These are phyloP conservation scores for Pyrenula massariospora DNA, from an alignment of 495 filamentous ascomycete genomes.

Conservation along the genomic window DNA sequence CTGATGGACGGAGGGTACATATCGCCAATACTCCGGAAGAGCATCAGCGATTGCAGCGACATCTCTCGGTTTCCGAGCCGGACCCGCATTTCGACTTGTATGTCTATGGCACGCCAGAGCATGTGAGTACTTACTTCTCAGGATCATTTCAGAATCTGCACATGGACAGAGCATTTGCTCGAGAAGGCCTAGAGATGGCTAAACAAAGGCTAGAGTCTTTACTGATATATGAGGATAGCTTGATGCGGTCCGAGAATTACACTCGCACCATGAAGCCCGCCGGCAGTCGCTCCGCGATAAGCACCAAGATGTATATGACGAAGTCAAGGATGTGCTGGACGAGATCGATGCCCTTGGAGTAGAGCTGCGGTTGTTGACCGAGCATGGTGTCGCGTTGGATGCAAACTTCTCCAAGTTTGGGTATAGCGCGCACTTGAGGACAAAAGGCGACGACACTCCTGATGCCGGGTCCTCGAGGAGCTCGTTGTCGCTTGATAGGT, in stretches of 20 bases:
- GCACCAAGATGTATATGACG: slow-evolving; percentile 32
- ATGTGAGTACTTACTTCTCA: slow-evolving; percentile 13
- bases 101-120: slow-evolving; percentile 40
- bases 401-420: slow-evolving; percentile 48
- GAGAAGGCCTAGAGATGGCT: no score
- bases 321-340: slow-evolving; percentile 35
- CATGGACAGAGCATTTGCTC: no score
- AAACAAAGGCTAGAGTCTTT: neutral
- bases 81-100: slow-evolving; percentile 37
- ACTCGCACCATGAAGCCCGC: slow-evolving; percentile 33
- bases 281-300: slow-evolving; percentile 26
- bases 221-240: slow-evolving; percentile 7
- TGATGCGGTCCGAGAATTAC: slow-evolving; percentile 33
- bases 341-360: slow-evolving; percentile 33
- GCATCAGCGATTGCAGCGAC: slow-evolving; percentile 23
- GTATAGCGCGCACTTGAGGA: slow-evolving; percentile 41
- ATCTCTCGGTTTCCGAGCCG: slow-evolving; percentile 21
- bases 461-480: neutral
- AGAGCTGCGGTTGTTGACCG: slow-evolving; percentile 40
- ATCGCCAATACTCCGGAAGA: slow-evolving; percentile 42
- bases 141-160: neutral
- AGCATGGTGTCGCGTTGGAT: slow-evolving; percentile 36
- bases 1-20: slow-evolving; percentile 40
- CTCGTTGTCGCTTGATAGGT: neutral
- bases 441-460: slow-evolving; percentile 11